Evolutionary conservation across 345 rosid genomes (phyloP).

Genomic region (Triadica sebifera): DNA sequence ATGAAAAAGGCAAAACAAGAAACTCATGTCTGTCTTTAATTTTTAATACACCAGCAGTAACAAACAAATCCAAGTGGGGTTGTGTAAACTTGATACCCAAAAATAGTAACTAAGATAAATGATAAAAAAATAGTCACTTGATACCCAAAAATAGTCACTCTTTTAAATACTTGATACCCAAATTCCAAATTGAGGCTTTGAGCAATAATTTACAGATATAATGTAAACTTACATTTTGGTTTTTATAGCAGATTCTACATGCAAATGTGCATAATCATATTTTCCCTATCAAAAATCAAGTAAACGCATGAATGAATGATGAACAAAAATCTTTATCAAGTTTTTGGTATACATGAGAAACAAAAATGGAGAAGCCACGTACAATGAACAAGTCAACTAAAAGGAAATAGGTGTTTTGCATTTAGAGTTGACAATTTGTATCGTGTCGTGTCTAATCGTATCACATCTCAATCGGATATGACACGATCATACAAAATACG

Average conservation of each 20-base stretch:
- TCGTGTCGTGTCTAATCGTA: too few species aligned
- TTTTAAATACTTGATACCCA: not conserved
- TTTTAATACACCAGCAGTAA: conserved; percentile 33
- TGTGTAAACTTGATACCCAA: too few species aligned
- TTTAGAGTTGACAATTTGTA: too few species aligned
- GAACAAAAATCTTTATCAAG: not conserved
- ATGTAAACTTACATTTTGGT: conserved; percentile 17
- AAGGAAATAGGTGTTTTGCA: not conserved
- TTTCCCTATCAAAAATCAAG: conserved; percentile 24
- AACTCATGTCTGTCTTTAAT: conserved; percentile 3
- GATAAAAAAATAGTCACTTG: too few species aligned
- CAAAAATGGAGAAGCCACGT: not conserved
- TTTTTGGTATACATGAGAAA: not conserved
- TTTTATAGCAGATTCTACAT: conserved; percentile 13
- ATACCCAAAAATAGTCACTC: conserved; percentile 4
- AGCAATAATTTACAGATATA: not conserved
- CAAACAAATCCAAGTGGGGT: conserved; percentile 28
- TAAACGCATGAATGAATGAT: not conserved
- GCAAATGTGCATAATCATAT: not conserved
- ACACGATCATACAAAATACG: too few species aligned
- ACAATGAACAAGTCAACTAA: not conserved
- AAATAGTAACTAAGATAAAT: too few species aligned
- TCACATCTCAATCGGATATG: too few species aligned
- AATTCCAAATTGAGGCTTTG: not conserved
- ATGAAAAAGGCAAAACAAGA: not conserved